Evolutionary conservation across 2,329 filamentous ascomycete species (phyloP), one percentile per base, ranked within the genome.

Genomic region (Huntiella omanensis): DNA sequence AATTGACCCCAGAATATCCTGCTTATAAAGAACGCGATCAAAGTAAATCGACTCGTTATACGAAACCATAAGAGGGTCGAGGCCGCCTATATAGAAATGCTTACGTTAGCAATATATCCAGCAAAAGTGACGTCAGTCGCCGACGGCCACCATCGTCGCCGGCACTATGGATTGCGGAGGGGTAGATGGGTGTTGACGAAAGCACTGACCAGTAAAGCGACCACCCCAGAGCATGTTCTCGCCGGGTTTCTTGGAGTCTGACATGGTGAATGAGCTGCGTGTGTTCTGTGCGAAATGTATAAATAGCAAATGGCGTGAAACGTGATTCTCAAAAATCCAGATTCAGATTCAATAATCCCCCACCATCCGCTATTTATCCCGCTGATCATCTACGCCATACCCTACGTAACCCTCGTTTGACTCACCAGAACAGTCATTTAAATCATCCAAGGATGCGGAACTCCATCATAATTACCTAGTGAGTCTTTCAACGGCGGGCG

Each of bases 21-120:
- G 74, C 50, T 76, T 75, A 65, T 84, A 83, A 55, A 93, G 77
- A 45, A 70, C 68, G 53, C 77, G 75, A 62, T 93, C 85, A 62
- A 81, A 87, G 58, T 74, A 75, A 54, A 93, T 80, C 46, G 74
- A 80, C 55, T 79, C 77, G 60, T 93, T 93, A 68, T 88, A 93
- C 53, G 80, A 70, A 51, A 77, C 71, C 84, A 93, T 93, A 45
- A 92, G 71, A 46, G 84, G 83, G 63, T 92, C 83, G 54, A 88
- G 75, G 54, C 74, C 80, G 66, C 83, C 82, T 82, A 55, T 3
- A 11, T 28, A 34, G 3, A 13, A 28, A 28, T 28, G 22, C 22
- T 28, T 28, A 28, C 22, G 22, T 28, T 28, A 28, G 22, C 22
- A 28, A 37, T 16, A 28, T 28, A 10, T 28, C 22, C 22, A 28